Conservation (phyloP, 1,284 basidiomycete genomes). For the Sporisorium iseilematis-ciliati region DNA sequence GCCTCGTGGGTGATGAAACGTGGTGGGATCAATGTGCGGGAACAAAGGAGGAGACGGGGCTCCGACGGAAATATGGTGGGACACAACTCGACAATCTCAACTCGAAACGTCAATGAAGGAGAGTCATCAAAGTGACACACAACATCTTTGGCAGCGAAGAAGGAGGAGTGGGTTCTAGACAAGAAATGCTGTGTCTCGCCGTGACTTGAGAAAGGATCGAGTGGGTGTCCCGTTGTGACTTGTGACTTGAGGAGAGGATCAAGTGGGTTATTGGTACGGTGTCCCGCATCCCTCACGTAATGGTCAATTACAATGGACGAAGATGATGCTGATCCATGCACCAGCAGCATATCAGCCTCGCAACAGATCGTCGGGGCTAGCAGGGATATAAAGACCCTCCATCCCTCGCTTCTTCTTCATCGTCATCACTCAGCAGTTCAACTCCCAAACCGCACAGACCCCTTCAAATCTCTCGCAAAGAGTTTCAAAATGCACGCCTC, state of each 20-base stretch:
- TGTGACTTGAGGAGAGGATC: too few species aligned
- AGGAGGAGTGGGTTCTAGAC: neutral
- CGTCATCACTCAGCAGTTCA: neutral
- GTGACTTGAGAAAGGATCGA: too few species aligned
- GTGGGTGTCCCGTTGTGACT: too few species aligned
- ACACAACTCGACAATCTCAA: neutral
- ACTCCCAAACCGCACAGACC: neutral
- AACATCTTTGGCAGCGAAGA: neutral
- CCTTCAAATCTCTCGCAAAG: neutral
- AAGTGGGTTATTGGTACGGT: too few species aligned
- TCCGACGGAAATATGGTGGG: slow-evolving; percentile 1
- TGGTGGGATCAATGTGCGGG: neutral
- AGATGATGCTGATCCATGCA: too few species aligned
- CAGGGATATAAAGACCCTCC: neutral
- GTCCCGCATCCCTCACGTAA: too few species aligned
- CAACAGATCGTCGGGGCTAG: neutral
- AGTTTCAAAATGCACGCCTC: neutral
- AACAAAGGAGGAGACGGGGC: neutral
- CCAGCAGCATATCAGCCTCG: neutral
- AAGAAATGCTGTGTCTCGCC: neutral
- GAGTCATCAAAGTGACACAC: neutral
- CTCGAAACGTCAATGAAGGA: too few species aligned
- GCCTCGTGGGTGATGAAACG: neutral
- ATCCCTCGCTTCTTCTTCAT: neutral
- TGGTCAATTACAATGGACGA: too few species aligned